Conservation (phyloP, 2,329 filamentous ascomycete species). For the Massarina eburnea region DNA sequence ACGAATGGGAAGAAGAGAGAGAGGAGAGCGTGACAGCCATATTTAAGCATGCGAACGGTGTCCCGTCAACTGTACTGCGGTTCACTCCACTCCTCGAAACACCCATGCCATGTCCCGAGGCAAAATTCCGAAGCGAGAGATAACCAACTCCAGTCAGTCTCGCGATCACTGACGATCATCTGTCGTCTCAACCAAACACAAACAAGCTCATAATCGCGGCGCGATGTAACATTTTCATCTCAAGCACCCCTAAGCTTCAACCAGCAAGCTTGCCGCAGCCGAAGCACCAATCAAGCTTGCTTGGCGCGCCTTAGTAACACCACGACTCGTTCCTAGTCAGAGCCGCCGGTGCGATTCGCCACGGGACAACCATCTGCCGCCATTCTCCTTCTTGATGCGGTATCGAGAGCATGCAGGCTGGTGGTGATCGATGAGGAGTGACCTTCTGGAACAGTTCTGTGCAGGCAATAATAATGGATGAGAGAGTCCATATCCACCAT, state of each 20-base stretch:
- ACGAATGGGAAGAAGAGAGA: not conserved
- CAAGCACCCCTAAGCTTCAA: conserved; percentile 11
- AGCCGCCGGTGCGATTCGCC: conserved; percentile 7
- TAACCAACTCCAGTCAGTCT: too few species aligned
- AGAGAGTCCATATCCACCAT: too few species aligned
- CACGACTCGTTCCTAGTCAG: conserved; percentile 8
- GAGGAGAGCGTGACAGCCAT: not conserved
- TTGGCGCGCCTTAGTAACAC: conserved; percentile 32
- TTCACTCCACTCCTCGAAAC: conserved; percentile 6
- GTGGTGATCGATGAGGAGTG: not conserved
- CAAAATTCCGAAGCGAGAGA: too few species aligned
- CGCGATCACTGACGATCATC: not conserved
- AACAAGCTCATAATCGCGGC: conserved; percentile 23
- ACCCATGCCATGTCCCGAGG: not conserved
- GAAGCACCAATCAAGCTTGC: conserved; percentile 17
- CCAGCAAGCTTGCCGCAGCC: conserved; percentile 13
- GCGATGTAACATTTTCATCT: conserved; percentile 39
- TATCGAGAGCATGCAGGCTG: not conserved
- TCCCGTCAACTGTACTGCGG: conserved; percentile 11
- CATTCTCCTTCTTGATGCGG: not conserved
- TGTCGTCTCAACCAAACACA: conserved; percentile 14
- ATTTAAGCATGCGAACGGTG: conserved; percentile 1
- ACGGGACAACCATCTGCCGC: too few species aligned
- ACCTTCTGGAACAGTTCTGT: not conserved
- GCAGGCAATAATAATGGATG: too few species aligned